Base-by-base conservation (phyloP, 805 yeast species). In the Zygosaccharomyces bailii region DNA sequence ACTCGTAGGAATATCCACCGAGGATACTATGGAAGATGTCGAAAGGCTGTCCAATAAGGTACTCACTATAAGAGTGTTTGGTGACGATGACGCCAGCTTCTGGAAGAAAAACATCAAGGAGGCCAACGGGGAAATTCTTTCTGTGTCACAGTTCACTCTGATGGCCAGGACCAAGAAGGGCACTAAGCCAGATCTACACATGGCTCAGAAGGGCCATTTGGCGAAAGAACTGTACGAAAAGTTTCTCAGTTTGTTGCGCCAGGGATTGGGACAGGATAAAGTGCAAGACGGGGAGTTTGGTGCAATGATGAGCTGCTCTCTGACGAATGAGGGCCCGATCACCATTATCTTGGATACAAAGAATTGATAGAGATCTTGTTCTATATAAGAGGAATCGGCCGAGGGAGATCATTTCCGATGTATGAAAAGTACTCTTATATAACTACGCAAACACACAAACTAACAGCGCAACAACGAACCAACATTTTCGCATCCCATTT, bases 241-340 rank as follows among this genome's bases (percentile, higher is more conserved):
- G 37, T 83, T 87, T 48, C 62, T 86, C 44, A 39, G 44, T 2
- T 59, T 69, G 17, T 65, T 86, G 46, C 65, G 71, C 48, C 57
- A 53, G 1, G 76, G 75, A n/a, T 48, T 87, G 45, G 86, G 86
- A 0, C 74, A 71, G 1, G 80, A 73, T 0, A 78, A 77, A 37
- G 95, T 89, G 2, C 75, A 82, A 51, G 96, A 90, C 56, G 99
- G 99, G 2, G 72, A 78, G 44, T 93, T 93, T 61, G 99, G 98
- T 0, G 98, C 91, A 8, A 86, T 91, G 96, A 93, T 93, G 99
- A 95, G 87, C 51, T 96, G 95, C 11, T 75, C 76, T 1, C 65
- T 91, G 48, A 79, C 83, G 10, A 93, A 93, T 58, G 97, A 91
- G 56, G 98, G 98, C 1, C 98, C 98, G 0, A 88, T 86, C 0